phyloP scores from a whole-genome alignment of 345 rosid species.

The Hibiscus syriacus region DNA sequence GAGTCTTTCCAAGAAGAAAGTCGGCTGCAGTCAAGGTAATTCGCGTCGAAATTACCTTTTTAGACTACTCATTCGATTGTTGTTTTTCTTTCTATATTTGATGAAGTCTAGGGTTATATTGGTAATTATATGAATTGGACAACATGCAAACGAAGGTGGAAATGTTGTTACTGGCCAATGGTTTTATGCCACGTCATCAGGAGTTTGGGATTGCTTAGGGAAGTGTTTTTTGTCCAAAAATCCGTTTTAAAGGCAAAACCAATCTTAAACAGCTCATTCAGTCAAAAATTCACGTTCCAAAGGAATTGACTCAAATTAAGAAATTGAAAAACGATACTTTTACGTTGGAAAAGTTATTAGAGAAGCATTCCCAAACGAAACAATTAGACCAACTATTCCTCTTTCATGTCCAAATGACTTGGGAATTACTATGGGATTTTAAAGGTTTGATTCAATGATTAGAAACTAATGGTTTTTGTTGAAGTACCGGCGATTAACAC shows the following conservation, averaged over 20 bases:
- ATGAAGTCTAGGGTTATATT: background rate
- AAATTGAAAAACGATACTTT: too few species aligned
- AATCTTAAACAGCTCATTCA: too few species aligned
- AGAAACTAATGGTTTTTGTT: too few species aligned
- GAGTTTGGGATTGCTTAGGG: too few species aligned
- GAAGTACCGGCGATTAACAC: too few species aligned
- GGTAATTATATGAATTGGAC: background rate
- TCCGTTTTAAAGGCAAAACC: too few species aligned
- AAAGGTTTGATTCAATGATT: background rate
- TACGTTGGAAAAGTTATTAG: too few species aligned
- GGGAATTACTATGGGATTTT: background rate
- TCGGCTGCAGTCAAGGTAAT: conserved; percentile 49
- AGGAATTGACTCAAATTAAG: too few species aligned
- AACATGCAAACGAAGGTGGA: background rate
- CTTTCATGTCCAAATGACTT: background rate
- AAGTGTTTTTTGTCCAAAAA: too few species aligned
- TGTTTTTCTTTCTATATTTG: background rate
- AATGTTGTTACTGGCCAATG: background rate
- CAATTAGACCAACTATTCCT: background rate
- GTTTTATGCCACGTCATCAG: background rate
- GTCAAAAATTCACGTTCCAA: too few species aligned
- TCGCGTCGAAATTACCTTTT: background rate
- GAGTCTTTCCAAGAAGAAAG: conserved; percentile 56
- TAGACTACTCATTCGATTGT: background rate
- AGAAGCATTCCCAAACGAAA: too few species aligned